Evolutionary conservation across 176 grass and related monocot species (phyloP).

Genomic region (Triticum timopheevii): DNA sequence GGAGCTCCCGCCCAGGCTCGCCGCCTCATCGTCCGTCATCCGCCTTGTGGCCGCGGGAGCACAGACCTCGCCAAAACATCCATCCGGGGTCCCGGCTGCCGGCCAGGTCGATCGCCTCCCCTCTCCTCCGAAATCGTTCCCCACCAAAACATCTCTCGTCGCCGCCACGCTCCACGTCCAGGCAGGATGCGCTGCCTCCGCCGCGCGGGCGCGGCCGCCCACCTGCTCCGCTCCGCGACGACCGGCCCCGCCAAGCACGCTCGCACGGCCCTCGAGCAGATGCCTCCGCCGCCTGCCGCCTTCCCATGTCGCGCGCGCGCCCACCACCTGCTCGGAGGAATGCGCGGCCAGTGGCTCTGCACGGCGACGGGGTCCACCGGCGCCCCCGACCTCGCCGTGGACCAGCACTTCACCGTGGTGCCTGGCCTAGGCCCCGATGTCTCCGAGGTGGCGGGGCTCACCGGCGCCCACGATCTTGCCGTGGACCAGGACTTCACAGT

Average conservation of each 20-base stretch:
- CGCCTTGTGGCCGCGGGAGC: too few relatives aligned
- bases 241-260: not conserved
- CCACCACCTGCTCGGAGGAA: not conserved
- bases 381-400: not conserved
- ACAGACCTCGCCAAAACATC: not conserved
- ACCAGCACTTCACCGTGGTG: not conserved
- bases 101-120: not conserved
- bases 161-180: not conserved
- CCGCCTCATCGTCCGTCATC: not conserved
- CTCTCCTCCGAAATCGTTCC: not conserved
- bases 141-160: not conserved
- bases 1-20: too few relatives aligned
- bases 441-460: not conserved
- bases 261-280: not conserved
- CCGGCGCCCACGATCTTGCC: not conserved
- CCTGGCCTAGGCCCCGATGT: not conserved
- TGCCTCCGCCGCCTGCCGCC: not conserved
- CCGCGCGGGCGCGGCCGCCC: not conserved
- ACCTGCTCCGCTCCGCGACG: not conserved
- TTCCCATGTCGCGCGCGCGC: not conserved
- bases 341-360: not conserved
- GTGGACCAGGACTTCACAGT: not conserved
- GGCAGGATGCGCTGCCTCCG: constrained; percentile 11
- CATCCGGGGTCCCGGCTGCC: not conserved
- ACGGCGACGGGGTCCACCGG: not conserved